Evolutionary conservation across 331 rosid genomes (phyloP).

Genomic region (Spiraea crenata): DNA sequence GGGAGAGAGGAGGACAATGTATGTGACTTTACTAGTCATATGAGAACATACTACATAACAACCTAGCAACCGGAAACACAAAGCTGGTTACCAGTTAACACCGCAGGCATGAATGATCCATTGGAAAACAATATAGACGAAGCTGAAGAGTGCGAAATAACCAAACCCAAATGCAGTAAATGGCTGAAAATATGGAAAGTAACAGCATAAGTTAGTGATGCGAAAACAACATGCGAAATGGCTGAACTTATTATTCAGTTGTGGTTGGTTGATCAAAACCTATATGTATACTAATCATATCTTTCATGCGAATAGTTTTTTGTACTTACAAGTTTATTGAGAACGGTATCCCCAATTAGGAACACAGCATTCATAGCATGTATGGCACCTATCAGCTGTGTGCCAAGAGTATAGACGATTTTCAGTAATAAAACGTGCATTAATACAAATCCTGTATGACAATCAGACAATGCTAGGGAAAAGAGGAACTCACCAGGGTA

Average conservation of each 20-base stretch:
- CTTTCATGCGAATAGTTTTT: neutral
- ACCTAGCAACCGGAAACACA: neutral
- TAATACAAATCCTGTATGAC: neutral
- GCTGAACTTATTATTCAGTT: no score
- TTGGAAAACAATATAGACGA: constrained; percentile 49
- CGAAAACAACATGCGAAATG: neutral
- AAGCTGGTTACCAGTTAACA: constrained; percentile 34
- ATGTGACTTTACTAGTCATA: no score
- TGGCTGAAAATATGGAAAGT: constrained; percentile 26
- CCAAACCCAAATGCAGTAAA: constrained; percentile 34
- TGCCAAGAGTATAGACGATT: neutral
- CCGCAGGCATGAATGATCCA: constrained; percentile 65
- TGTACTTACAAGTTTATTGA: constrained; percentile 43
- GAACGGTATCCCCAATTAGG: constrained; percentile 41
- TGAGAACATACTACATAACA: no score
- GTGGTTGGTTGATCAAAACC: no score
- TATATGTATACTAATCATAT: no score
- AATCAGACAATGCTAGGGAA: no score
- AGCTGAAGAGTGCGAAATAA: constrained; percentile 32
- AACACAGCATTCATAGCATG: constrained; percentile 38
- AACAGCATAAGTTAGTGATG: neutral
- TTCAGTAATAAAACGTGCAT: no score
- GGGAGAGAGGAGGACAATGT: neutral
- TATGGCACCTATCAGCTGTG: constrained; percentile 35
- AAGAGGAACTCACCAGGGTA: constrained; percentile 32